Evolutionary conservation across 495 filamentous ascomycete genomes (phyloP).

Genomic region (Niebla homalea): DNA sequence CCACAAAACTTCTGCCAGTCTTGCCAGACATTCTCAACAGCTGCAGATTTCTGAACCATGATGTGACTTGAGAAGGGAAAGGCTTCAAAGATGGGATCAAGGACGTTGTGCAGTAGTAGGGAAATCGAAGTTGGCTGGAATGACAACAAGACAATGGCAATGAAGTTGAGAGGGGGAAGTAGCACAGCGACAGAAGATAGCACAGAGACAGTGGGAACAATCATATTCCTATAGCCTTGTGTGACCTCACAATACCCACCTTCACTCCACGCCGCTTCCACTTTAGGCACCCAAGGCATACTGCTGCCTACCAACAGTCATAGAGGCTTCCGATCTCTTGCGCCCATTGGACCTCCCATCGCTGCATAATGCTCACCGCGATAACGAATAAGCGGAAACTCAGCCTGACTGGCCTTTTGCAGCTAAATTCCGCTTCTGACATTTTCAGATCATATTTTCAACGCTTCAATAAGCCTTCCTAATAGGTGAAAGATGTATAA

Average conservation of each 20-base stretch:
- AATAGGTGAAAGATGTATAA: too few species aligned
- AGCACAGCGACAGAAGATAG: not conserved
- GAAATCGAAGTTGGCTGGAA: too few species aligned
- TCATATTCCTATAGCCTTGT: not conserved
- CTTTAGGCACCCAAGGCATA: not conserved
- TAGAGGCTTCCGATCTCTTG: too few species aligned
- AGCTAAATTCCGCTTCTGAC: too few species aligned
- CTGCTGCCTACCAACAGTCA: too few species aligned
- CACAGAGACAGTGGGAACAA: not conserved
- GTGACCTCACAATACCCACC: not conserved
- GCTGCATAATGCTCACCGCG: too few species aligned
- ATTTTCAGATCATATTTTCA: too few species aligned
- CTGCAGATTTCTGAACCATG: not conserved
- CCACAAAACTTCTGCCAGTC: slow-evolving; percentile 4
- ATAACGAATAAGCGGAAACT: too few species aligned
- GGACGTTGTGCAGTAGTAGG: too few species aligned
- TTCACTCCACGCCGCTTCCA: not conserved
- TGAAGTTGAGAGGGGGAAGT: slow-evolving; percentile 16
- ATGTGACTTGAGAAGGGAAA: not conserved
- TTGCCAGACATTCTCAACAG: slow-evolving; percentile 2
- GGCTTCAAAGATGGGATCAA: not conserved
- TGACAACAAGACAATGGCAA: not conserved
- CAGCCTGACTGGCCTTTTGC: not conserved
- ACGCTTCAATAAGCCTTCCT: too few species aligned
- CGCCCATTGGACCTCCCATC: too few species aligned